Evolutionary conservation across 2,329 filamentous ascomycete species (phyloP).

Genomic region (Rhynchosporium agropyri): DNA sequence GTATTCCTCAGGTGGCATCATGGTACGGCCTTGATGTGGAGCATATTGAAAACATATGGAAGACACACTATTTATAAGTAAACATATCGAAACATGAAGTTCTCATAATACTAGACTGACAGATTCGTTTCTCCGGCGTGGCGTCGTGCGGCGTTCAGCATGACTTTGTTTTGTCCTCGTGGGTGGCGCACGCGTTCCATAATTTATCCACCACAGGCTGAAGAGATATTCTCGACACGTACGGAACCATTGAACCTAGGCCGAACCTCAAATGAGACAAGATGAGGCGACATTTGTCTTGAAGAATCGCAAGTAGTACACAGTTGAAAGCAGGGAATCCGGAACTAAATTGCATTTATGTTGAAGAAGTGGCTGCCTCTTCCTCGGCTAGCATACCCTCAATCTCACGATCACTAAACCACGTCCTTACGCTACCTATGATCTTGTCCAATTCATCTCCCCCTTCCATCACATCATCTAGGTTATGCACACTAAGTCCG

Average conservation of each 20-base stretch:
- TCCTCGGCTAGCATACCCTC: conserved; percentile 59
- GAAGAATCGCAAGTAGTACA: not conserved
- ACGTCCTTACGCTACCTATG: conserved; percentile 68
- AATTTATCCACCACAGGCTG: conserved; percentile 26
- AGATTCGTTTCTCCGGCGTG: not conserved
- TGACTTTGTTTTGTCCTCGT: not conserved
- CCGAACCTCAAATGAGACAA: not conserved
- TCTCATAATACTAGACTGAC: not conserved
- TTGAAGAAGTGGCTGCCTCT: conserved; percentile 39
- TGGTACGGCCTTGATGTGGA: not conserved
- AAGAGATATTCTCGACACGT: not conserved
- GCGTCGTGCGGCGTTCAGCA: not conserved
- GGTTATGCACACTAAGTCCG: conserved; percentile 64
- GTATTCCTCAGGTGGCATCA: conserved; percentile 21
- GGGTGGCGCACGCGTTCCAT: conserved; percentile 12
- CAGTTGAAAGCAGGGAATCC: not conserved
- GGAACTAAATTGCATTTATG: conserved; percentile 22
- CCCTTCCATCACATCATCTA: conserved; percentile 67
- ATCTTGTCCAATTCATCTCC: conserved; percentile 64
- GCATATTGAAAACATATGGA: not conserved
- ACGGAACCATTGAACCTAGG: not conserved
- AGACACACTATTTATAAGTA: not conserved
- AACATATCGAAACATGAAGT: not conserved
- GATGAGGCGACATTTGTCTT: not conserved
- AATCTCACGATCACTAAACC: conserved; percentile 68